Evolutionary conservation across 139 green algal genomes (phyloP).

Genomic region (Micractinium conductrix): DNA sequence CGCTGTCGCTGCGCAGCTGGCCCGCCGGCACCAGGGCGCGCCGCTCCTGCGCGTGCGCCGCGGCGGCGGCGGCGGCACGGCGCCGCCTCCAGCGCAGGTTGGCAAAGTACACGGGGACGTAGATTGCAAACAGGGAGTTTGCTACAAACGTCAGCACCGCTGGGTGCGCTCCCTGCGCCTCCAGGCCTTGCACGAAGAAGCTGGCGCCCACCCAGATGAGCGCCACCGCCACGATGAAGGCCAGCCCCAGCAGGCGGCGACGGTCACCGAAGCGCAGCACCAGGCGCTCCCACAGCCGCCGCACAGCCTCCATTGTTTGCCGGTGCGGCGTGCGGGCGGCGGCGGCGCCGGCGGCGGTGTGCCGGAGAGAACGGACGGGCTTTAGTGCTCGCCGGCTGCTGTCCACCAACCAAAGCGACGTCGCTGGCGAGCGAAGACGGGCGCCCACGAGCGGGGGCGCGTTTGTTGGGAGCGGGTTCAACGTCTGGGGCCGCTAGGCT

Average conservation of each 20-base stretch:
- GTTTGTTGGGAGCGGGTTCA: too few species aligned
- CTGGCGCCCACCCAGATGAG: conserved; percentile 72
- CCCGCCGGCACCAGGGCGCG: conserved; percentile 4
- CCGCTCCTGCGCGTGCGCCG: conserved; percentile 6
- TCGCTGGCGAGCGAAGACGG: too few species aligned
- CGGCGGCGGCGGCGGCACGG: not conserved
- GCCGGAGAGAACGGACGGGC: too few species aligned
- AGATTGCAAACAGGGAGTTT: conserved; percentile 89
- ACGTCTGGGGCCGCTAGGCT: too few species aligned
- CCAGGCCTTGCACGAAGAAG: conserved; percentile 76
- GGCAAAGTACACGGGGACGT: conserved; percentile 74
- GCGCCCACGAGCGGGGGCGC: too few species aligned
- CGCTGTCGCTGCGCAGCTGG: conserved; percentile 23
- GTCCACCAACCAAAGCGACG: too few species aligned
- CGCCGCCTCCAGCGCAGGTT: conserved; percentile 20
- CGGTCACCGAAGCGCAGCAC: conserved; percentile 21
- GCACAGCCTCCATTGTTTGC: not conserved
- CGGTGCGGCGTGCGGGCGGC: not conserved
- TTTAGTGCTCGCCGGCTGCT: too few species aligned
- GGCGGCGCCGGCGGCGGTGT: not conserved
- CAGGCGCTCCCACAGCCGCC: not conserved
- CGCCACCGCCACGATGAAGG: conserved; percentile 36
- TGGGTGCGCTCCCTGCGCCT: conserved; percentile 66
- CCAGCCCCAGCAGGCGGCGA: conserved; percentile 33
- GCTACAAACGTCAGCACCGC: conserved; percentile 90